These are phyloP conservation scores for Medicago arabica DNA, from an alignment of 306 rosid genomes.

Conservation along the genomic window DNA sequence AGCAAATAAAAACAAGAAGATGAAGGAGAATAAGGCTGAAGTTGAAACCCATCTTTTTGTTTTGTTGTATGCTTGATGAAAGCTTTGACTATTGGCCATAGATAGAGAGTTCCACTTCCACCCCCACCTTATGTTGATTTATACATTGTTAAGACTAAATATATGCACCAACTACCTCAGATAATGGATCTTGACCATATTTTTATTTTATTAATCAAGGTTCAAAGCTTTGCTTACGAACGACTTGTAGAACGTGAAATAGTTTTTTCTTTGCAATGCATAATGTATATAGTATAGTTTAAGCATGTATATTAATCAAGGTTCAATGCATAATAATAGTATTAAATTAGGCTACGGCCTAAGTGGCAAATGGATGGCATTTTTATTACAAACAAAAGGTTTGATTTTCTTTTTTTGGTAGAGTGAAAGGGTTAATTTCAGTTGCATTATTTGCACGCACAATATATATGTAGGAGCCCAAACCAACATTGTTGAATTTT, in stretches of 20 bases:
- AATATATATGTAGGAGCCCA: too few relatives aligned
- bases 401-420: too few relatives aligned
- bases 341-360: too few relatives aligned
- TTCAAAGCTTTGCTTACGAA: slow-evolving; percentile 21
- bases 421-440: too few relatives aligned
- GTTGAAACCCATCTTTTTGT: slow-evolving; percentile 36
- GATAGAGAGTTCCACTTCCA: neutral
- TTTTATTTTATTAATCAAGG: slow-evolving; percentile 12
- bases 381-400: neutral
- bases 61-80: slow-evolving; percentile 16
- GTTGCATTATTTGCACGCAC: too few relatives aligned
- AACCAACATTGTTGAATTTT: too few relatives aligned
- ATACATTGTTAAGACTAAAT: slow-evolving; percentile 1
- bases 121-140: neutral
- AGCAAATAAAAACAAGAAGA: slow-evolving; percentile 22
- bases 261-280: too few relatives aligned
- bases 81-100: slow-evolving; percentile 7
- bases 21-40: slow-evolving; percentile 14
- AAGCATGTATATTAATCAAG: too few relatives aligned
- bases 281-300: too few relatives aligned
- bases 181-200: slow-evolving; percentile 8
- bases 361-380: neutral
- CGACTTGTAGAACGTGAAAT: neutral
- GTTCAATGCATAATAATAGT: too few relatives aligned
- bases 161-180: slow-evolving; percentile 20